phyloP scores from a whole-genome alignment of 148 eudicot species.

The Camellia granthamiana region DNA sequence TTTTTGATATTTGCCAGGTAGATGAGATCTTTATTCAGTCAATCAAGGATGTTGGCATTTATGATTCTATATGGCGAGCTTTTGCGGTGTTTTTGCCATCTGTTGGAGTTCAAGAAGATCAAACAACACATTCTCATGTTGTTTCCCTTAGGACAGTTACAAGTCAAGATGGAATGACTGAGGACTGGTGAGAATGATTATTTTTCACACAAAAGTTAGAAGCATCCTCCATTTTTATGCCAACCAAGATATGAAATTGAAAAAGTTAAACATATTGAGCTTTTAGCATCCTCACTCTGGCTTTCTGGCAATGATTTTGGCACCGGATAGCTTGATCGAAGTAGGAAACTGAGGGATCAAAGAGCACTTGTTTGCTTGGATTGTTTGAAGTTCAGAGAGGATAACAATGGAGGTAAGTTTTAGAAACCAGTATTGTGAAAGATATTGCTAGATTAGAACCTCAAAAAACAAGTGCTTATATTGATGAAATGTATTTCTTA shows the following conservation, averaged over 20 bases:
- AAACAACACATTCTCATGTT: slow-evolving; percentile 81
- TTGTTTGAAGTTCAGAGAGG: too few relatives aligned
- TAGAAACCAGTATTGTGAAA: too few relatives aligned
- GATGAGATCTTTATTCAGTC: slow-evolving; percentile 96
- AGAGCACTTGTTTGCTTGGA: too few relatives aligned
- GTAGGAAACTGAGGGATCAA: too few relatives aligned
- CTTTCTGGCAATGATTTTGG: too few relatives aligned
- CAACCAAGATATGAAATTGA: background rate
- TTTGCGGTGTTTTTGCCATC: slow-evolving; percentile 90
- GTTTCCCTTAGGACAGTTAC: slow-evolving; percentile 92
- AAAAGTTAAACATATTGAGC: background rate
- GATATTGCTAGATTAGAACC: too few relatives aligned
- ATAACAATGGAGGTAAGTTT: too few relatives aligned
- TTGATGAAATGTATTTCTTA: too few relatives aligned
- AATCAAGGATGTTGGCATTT: slow-evolving; percentile 84
- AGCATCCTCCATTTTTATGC: background rate
- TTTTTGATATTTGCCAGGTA: slow-evolving; percentile 37
- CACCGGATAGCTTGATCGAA: too few relatives aligned
- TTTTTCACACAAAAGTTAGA: background rate
- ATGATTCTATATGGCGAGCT: slow-evolving; percentile 97
- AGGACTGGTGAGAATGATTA: slow-evolving; percentile 64
- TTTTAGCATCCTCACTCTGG: too few relatives aligned
- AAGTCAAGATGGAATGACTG: slow-evolving; percentile 99
- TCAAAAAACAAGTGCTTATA: too few relatives aligned
- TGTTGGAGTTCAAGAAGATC: slow-evolving; percentile 98